Evolutionary conservation across 2,329 filamentous ascomycete genomes (phyloP).

Genomic region (Alternaria sp.): DNA sequence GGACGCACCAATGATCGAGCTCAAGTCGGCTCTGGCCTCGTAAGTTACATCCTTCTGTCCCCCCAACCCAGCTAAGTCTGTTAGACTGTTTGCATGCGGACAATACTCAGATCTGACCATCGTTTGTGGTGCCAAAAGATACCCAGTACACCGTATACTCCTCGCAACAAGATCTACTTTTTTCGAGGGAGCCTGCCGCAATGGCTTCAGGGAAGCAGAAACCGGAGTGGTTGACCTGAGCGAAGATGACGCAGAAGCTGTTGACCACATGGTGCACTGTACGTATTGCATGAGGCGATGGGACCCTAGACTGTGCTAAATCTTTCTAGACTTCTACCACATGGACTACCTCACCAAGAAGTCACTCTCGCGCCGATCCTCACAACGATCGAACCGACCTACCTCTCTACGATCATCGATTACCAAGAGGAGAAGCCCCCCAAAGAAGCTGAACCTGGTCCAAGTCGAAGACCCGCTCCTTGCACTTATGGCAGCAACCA

Average conservation of each 20-base stretch:
- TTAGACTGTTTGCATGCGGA: slow-evolving; percentile 46
- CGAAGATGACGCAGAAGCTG: slow-evolving; percentile 50
- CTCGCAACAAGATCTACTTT: slow-evolving; percentile 57
- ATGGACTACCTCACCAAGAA: slow-evolving; percentile 49
- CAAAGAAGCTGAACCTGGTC: slow-evolving; percentile 40
- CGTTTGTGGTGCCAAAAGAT: slow-evolving; percentile 54
- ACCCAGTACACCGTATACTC: slow-evolving; percentile 56
- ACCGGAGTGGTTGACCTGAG: slow-evolving; percentile 49
- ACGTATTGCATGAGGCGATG: slow-evolving; percentile 20
- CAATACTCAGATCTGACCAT: slow-evolving; percentile 59
- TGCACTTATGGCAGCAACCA: slow-evolving; percentile 38
- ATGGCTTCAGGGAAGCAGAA: slow-evolving; percentile 46
- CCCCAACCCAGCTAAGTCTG: slow-evolving; percentile 34
- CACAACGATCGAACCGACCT: slow-evolving; percentile 35
- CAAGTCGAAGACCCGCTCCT: slow-evolving; percentile 49
- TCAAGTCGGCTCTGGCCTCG: slow-evolving; percentile 57
- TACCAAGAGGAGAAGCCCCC: slow-evolving; percentile 15
- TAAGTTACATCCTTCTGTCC: slow-evolving; percentile 38
- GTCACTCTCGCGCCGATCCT: slow-evolving; percentile 36
- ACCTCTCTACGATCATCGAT: slow-evolving; percentile 27
- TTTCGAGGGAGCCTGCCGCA: slow-evolving; percentile 51
- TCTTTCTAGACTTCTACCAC: slow-evolving; percentile 48
- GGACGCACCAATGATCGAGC: slow-evolving; percentile 51
- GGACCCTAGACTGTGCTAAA: slow-evolving; percentile 23
- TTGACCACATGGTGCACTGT: slow-evolving; percentile 52